phyloP scores from a whole-genome alignment of 129 eudicot genomes.

The Deinandra increscens region DNA sequence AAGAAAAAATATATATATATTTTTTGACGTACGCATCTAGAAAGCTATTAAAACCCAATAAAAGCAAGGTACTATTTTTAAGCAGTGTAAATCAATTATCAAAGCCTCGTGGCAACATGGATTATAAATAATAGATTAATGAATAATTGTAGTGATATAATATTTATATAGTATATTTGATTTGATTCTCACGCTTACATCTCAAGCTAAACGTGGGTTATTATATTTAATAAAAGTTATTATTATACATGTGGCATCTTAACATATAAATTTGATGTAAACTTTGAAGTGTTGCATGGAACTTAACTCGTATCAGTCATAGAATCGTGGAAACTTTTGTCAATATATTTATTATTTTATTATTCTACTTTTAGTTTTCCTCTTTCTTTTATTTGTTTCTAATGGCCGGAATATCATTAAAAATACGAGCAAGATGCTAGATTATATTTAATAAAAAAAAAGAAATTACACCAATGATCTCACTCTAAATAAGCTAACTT shows the following conservation, averaged over 20 bases:
- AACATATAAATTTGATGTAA: background rate
- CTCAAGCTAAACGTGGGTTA: conserved; percentile 8
- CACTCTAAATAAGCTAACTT: too few relatives aligned
- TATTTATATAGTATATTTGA: background rate
- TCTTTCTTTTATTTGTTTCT: too few relatives aligned
- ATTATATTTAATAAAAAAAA: too few relatives aligned
- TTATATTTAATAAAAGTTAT: background rate
- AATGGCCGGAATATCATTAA: too few relatives aligned
- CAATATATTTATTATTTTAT: background rate
- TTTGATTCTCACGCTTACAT: background rate
- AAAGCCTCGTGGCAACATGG: conserved; percentile 8
- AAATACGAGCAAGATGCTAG: too few relatives aligned
- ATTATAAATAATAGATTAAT: background rate
- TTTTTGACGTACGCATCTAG: too few relatives aligned
- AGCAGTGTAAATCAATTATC: background rate
- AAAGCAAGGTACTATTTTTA: background rate
- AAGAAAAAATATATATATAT: too few relatives aligned
- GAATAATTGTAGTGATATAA: background rate
- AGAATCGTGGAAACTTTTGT: background rate
- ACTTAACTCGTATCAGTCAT: background rate
- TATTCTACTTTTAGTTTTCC: too few relatives aligned
- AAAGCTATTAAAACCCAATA: background rate
- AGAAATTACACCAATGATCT: too few relatives aligned
- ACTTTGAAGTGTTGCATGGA: background rate
- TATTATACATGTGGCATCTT: background rate